phyloP scores from a whole-genome alignment of 2,329 filamentous ascomycete species.

The Colletotrichum plurivorum region DNA sequence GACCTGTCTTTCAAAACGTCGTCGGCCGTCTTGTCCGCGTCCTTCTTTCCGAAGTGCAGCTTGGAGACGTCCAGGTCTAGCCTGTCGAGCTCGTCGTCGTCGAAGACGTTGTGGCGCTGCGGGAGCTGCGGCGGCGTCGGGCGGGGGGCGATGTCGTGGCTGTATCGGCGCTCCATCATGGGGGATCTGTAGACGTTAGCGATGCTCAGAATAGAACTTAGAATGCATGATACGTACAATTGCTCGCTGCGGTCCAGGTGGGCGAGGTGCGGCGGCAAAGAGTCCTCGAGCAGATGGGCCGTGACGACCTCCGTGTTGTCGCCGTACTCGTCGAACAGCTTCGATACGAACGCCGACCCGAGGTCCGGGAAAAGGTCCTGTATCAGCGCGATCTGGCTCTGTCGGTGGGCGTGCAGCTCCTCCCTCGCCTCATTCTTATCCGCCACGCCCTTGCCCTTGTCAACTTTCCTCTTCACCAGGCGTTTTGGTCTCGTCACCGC shows the following conservation, averaged over 20 bases:
- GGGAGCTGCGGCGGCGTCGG: constrained; percentile 70
- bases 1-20: constrained; percentile 77
- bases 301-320: constrained; percentile 86
- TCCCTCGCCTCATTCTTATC: constrained; percentile 55
- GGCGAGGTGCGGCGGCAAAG: constrained; percentile 78
- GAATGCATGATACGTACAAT: constrained; percentile 59
- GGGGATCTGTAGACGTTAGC: constrained; percentile 44
- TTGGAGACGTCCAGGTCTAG: constrained; percentile 76
- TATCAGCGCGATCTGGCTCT: constrained; percentile 90
- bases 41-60: constrained; percentile 84
- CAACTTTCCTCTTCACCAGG: constrained; percentile 66
- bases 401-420: constrained; percentile 81
- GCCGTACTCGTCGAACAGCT: constrained; percentile 82
- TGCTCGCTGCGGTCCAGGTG: constrained; percentile 74
- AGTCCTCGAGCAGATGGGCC: constrained; percentile 84
- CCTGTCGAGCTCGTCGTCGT: constrained; percentile 84
- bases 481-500: constrained; percentile 65
- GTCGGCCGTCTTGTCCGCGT: constrained; percentile 76
- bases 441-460: constrained; percentile 74
- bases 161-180: constrained; percentile 37
- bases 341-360: constrained; percentile 85
- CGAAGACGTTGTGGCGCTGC: constrained; percentile 80
- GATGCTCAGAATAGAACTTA: neutral
- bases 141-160: constrained; percentile 66
- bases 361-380: constrained; percentile 94